A percentile compares a stretch with the other conserved stretches of the same genome.
These are phyloP conservation scores for Thalassiosira sp. DNA, from an alignment of 352 stramenopile species.

Conservation along the genomic window DNA sequence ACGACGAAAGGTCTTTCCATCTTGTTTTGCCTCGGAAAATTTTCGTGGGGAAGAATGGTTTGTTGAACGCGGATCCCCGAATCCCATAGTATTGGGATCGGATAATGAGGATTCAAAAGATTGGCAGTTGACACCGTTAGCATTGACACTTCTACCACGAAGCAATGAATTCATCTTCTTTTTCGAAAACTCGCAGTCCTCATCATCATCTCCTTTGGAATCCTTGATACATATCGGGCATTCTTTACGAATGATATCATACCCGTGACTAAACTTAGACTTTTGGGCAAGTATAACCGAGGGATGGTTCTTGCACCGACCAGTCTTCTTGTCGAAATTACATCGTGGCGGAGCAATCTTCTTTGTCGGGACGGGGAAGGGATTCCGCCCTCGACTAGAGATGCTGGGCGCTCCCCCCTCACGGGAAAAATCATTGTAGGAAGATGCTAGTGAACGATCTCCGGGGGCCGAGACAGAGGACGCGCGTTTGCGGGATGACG, in stretches of 20 bases:
- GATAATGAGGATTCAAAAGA: not conserved
- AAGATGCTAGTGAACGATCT: not conserved
- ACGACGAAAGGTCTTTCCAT: not conserved
- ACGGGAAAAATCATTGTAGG: not conserved
- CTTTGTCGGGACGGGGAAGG: not conserved
- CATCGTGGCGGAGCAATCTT: not conserved
- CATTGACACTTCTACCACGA: not conserved
- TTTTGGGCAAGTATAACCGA: constrained; percentile 45
- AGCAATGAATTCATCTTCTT: constrained; percentile 27
- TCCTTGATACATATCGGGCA: constrained; percentile 33
- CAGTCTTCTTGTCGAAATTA: constrained; percentile 39
- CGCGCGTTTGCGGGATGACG: not conserved
- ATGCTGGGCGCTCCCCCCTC: not conserved
- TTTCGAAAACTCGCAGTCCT: constrained; percentile 6
- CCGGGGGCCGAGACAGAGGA: too few species aligned
- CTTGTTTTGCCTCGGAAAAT: not conserved
- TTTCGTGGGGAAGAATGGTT: not conserved
- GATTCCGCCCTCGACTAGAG: not conserved
- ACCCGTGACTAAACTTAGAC: constrained; percentile 34
- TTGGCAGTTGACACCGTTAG: not conserved
- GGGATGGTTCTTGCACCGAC: constrained; percentile 42
- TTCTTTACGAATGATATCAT: constrained; percentile 30
- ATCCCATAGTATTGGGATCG: not conserved
- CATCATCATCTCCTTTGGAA: not conserved
- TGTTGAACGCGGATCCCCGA: not conserved